Conservation (phyloP, 1,284 basidiomycete species). For the Coniferiporia sulphurascens region DNA sequence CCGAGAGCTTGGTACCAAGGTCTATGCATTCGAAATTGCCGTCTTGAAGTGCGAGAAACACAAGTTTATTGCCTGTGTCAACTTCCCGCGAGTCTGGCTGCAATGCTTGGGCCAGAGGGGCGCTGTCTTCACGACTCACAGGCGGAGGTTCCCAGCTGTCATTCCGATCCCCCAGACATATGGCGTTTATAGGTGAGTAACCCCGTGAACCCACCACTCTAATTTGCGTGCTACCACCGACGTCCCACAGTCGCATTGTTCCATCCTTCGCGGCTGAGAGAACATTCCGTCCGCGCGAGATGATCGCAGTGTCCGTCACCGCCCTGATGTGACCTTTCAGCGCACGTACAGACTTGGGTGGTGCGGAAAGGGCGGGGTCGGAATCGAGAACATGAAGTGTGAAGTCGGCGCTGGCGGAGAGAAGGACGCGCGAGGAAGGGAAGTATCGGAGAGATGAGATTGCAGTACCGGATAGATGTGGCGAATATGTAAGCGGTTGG, state of each 20-base stretch:
- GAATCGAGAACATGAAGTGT: slow-evolving; percentile 57
- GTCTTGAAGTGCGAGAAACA: slow-evolving; percentile 53
- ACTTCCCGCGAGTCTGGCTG: slow-evolving; percentile 40
- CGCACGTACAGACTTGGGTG: slow-evolving; percentile 45
- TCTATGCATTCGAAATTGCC: slow-evolving; percentile 58
- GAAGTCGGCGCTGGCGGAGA: slow-evolving; percentile 61
- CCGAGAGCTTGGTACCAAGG: slow-evolving; percentile 42
- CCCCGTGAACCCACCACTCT: slow-evolving; percentile 30
- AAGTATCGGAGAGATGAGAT: slow-evolving; percentile 56
- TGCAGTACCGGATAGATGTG: slow-evolving; percentile 45
- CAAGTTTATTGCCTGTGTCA: slow-evolving; percentile 42
- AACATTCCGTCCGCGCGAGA: slow-evolving; percentile 61
- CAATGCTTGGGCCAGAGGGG: neutral
- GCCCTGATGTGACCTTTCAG: slow-evolving; percentile 67
- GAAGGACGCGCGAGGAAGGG: slow-evolving; percentile 58
- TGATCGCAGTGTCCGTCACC: slow-evolving; percentile 54
- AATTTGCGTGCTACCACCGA: slow-evolving; percentile 49
- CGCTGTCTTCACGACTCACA: neutral
- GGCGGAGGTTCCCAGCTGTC: neutral
- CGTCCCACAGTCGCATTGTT: slow-evolving; percentile 73
- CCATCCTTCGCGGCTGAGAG: slow-evolving; percentile 62
- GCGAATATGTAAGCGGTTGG: slow-evolving; percentile 24
- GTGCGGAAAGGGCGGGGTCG: slow-evolving; percentile 31
- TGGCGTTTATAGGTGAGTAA: slow-evolving; percentile 40
- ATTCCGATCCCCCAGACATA: slow-evolving; percentile 37